These are phyloP conservation scores for Raffaelea arxii DNA, from an alignment of 2,329 filamentous ascomycete genomes.

Conservation along the genomic window DNA sequence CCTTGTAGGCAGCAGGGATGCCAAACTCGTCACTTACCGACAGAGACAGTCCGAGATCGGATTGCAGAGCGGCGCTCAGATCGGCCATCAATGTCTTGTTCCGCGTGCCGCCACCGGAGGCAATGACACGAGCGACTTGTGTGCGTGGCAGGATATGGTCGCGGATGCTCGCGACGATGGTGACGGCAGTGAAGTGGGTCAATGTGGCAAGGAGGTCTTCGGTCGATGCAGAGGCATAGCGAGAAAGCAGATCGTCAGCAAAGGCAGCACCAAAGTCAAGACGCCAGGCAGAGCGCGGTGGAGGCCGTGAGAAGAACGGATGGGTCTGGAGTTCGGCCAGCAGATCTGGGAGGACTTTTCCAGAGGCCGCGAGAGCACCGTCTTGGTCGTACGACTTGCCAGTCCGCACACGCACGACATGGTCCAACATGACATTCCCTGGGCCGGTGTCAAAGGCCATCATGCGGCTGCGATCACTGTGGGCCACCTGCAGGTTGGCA, in stretches of 20 bases:
- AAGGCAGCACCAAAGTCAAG: conserved; percentile 19
- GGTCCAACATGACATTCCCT: conserved; percentile 21
- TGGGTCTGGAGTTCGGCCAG: conserved; percentile 15
- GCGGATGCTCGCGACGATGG: conserved; percentile 15
- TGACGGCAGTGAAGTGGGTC: conserved; percentile 15
- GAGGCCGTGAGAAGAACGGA: conserved; percentile 17
- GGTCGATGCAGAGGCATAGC: conserved; percentile 11
- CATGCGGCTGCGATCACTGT: conserved; percentile 19
- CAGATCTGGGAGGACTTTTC: conserved; percentile 13
- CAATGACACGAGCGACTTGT: conserved; percentile 13
- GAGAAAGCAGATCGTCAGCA: conserved; percentile 15
- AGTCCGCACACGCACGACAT: conserved; percentile 17
- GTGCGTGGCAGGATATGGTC: conserved; percentile 17
- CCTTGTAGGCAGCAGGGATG: conserved; percentile 20
- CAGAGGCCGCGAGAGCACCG: conserved; percentile 17
- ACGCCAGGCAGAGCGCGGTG: conserved; percentile 19
- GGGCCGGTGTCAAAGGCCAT: conserved; percentile 22
- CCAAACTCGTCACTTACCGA: conserved; percentile 21
- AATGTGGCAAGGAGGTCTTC: conserved; percentile 17
- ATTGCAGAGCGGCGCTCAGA: conserved; percentile 10
- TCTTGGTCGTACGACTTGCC: conserved; percentile 17
- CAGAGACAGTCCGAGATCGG: conserved; percentile 12
- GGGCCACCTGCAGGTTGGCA: conserved; percentile 20
- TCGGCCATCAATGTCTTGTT: conserved; percentile 14
- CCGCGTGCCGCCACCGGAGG: conserved; percentile 12